Evolutionary conservation across 140 eudicot genomes (phyloP).

Genomic region (Senecio squalidus): DNA sequence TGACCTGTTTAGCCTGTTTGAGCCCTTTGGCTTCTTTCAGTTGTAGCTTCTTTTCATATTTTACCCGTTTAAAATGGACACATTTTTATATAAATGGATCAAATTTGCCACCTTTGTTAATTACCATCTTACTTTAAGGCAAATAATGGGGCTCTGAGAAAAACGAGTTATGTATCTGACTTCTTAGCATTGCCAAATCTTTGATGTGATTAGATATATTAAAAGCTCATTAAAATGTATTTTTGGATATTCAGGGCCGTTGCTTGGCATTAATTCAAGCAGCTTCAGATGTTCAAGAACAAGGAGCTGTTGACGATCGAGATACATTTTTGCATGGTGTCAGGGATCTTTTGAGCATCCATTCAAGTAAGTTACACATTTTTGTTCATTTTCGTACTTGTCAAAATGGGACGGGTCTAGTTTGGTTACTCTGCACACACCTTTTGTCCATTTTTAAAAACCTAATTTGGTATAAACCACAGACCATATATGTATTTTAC

Average conservation of each 20-base stretch:
- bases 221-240: slow-evolving; percentile 1
- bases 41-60: background rate
- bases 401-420: too few relatives aligned
- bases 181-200: background rate
- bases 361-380: slow-evolving; percentile 68
- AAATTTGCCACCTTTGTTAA: background rate
- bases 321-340: slow-evolving; percentile 94
- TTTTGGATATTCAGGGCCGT: slow-evolving; percentile 46
- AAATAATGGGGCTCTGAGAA: slow-evolving; percentile 3
- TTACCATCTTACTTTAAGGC: background rate
- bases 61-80: background rate
- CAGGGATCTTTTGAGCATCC: slow-evolving; percentile 92
- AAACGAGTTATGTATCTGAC: background rate
- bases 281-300: slow-evolving; percentile 92
- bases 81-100: background rate
- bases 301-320: slow-evolving; percentile 98
- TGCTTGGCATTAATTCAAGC: slow-evolving; percentile 86
- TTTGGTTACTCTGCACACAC: too few relatives aligned
- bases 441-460: too few relatives aligned
- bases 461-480: too few relatives aligned
- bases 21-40: background rate
- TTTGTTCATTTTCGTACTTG: too few relatives aligned
- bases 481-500: too few relatives aligned
- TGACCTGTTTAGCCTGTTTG: background rate
- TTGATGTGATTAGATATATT: background rate